These are phyloP conservation scores for Didymella glomerata DNA, from an alignment of 2,329 filamentous ascomycete species.

Conservation along the genomic window DNA sequence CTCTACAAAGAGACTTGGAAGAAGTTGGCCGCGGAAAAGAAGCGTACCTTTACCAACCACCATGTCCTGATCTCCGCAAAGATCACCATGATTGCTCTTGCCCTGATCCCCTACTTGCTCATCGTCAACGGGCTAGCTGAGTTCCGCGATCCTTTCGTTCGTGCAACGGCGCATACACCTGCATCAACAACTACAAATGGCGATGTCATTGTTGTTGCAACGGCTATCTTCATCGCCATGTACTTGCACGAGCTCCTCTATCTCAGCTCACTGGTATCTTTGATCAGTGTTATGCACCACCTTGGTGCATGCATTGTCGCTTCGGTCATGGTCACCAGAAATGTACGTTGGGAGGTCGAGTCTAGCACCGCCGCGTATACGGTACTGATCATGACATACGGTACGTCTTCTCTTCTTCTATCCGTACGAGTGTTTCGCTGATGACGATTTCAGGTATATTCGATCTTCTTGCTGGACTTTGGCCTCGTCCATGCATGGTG, in stretches of 20 bases:
- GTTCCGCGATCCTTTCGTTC: background rate
- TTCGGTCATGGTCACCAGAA: constrained; percentile 3
- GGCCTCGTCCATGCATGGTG: constrained; percentile 2
- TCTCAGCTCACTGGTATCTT: background rate
- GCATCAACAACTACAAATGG: background rate
- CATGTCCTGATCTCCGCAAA: constrained; percentile 5
- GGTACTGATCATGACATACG: constrained; percentile 11
- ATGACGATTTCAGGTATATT: background rate
- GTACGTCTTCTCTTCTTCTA: background rate
- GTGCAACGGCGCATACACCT: background rate
- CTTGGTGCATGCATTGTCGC: constrained; percentile 1
- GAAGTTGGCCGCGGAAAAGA: background rate
- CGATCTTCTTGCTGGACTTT: constrained; percentile 8
- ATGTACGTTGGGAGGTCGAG: constrained; percentile 7
- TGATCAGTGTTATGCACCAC: constrained; percentile 1
- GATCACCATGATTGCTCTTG: background rate
- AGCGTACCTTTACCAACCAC: constrained; percentile 4
- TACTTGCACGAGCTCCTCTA: constrained; percentile 4
- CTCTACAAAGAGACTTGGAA: background rate
- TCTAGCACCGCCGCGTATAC: constrained; percentile 6
- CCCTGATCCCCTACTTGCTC: background rate
- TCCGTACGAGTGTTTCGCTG: background rate
- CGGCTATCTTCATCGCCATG: constrained; percentile 1
- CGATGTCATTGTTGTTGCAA: background rate
- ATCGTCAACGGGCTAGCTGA: constrained; percentile 1